These are phyloP conservation scores for Capronia coronata DNA, from an alignment of 2,329 filamentous ascomycete genomes.

Conservation along the genomic window DNA sequence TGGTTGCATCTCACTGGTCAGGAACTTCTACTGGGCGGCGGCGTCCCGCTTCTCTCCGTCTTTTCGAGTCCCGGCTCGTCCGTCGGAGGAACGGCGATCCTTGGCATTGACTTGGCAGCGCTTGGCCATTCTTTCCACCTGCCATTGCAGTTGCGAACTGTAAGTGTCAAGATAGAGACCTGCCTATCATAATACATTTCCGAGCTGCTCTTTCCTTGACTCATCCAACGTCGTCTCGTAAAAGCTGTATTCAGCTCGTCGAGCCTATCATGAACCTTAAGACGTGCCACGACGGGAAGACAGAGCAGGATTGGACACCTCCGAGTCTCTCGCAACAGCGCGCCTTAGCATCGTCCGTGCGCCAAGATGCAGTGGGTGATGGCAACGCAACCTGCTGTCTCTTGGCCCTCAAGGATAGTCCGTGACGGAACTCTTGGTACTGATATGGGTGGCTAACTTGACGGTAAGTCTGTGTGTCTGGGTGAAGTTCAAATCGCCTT, in stretches of 20 bases:
- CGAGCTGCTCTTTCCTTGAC: too few species aligned
- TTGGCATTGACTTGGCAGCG: background rate
- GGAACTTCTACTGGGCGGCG: background rate
- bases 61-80: background rate
- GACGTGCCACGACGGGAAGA: too few species aligned
- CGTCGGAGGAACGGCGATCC: background rate
- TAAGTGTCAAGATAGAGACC: too few species aligned
- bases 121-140: too few species aligned
- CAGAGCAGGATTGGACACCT: background rate
- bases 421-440: background rate
- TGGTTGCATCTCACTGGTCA: background rate
- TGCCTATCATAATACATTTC: too few species aligned
- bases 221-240: too few species aligned
- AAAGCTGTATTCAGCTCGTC: too few species aligned
- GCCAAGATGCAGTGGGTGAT: background rate
- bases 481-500: background rate
- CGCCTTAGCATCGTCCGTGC: background rate
- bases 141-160: too few species aligned
- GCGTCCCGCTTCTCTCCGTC: background rate
- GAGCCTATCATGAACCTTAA: too few species aligned
- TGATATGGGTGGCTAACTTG: too few species aligned
- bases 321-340: background rate
- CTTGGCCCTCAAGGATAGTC: constrained; percentile 4
- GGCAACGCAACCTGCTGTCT: constrained; percentile 4
- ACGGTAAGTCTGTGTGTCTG: background rate